Conservation (phyloP, 169 alveolate genomes). For the Eimeria praecox region DNA sequence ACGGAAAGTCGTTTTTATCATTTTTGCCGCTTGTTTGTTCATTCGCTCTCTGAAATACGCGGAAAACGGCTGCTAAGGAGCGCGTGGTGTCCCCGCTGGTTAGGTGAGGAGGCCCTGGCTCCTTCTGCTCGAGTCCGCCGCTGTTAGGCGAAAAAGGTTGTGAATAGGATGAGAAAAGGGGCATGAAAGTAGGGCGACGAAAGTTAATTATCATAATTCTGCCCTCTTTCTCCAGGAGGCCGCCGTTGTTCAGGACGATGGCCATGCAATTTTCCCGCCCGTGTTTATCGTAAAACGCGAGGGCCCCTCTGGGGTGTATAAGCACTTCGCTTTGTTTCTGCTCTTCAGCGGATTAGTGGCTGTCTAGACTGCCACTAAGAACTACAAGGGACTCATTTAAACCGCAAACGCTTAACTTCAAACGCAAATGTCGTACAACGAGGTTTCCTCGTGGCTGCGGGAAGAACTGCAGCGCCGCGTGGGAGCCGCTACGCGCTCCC, state of each 20-base stretch:
- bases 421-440: neutral
- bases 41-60: neutral
- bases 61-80: neutral
- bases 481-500: conserved; percentile 68
- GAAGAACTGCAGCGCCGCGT: conserved; percentile 70
- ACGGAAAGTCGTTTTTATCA: neutral
- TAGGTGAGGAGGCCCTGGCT: neutral
- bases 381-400: neutral
- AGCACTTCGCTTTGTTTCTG: neutral
- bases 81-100: neutral
- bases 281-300: neutral
- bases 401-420: neutral
- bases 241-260: neutral
- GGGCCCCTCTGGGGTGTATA: neutral
- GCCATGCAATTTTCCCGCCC: neutral
- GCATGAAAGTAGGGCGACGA: neutral
- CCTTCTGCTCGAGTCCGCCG: neutral
- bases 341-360: neutral
- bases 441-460: conserved; percentile 64
- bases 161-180: neutral
- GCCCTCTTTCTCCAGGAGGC: neutral
- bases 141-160: neutral
- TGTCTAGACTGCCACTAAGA: neutral
- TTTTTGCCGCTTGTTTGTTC: neutral
- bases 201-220: neutral